Percentiles rank a stretch among this genome's conserved stretches.
Conservation (phyloP, 257 asterid genomes). For the Echium plantagineum region DNA sequence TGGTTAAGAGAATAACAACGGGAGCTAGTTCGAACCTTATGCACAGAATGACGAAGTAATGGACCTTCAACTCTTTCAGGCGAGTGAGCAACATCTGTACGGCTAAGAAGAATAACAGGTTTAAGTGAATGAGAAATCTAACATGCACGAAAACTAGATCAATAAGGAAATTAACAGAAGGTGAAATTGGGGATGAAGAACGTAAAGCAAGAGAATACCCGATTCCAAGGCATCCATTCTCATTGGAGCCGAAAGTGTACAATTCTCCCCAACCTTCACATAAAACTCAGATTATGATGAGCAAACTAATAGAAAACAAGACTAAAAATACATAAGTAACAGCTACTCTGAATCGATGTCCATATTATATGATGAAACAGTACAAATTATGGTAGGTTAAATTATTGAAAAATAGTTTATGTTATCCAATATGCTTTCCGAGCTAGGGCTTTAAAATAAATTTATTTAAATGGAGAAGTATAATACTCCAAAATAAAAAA, state of each 20-base stretch:
- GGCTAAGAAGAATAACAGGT: conserved; percentile 32
- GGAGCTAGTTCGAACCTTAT: conserved; percentile 42
- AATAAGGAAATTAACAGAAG: neutral
- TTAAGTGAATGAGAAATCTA: conserved; percentile 7
- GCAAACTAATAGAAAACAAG: conserved; percentile 5
- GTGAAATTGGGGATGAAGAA: neutral
- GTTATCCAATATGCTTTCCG: neutral
- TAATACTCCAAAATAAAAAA: no score
- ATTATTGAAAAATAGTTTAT: neutral
- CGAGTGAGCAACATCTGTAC: conserved; percentile 48
- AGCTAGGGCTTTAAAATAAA: no score
- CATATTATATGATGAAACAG: neutral
- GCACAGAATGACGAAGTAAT: conserved; percentile 46
- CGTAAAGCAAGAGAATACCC: conserved; percentile 42
- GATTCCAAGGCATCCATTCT: conserved; percentile 92
- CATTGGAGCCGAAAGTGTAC: conserved; percentile 91
- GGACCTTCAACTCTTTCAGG: conserved; percentile 94
- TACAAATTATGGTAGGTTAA: neutral
- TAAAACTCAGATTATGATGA: conserved; percentile 11
- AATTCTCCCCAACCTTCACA: conserved; percentile 71
- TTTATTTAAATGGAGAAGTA: no score
- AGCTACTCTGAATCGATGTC: neutral
- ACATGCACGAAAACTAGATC: neutral
- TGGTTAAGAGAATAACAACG: neutral
- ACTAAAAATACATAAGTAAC: neutral